phyloP scores from a whole-genome alignment of 176 grass and related monocot species.

The Phragmites australis region DNA sequence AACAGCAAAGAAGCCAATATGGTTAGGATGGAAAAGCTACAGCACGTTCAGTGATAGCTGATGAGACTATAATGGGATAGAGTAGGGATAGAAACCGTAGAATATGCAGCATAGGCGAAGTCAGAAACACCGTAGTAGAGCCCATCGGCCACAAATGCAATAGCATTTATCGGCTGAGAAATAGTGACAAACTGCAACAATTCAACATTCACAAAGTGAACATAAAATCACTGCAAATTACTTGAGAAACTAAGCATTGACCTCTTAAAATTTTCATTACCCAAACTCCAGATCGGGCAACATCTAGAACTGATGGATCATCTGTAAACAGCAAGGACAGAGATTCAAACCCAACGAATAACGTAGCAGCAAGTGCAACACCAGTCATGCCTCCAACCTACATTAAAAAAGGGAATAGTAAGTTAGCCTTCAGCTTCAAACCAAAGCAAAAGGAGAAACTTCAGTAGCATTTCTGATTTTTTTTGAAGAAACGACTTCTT shows the following conservation, averaged over 20 bases:
- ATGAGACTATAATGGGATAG: not conserved
- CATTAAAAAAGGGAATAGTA: not conserved
- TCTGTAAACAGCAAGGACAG: conserved; percentile 71
- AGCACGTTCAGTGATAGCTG: not conserved
- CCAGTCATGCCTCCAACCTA: conserved; percentile 81
- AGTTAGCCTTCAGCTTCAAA: not conserved
- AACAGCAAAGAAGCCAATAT: not conserved
- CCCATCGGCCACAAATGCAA: conserved; percentile 84
- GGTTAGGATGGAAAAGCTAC: not conserved
- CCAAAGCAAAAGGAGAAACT: not conserved
- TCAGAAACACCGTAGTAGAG: conserved; percentile 94
- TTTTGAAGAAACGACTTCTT: not conserved
- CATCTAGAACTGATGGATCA: conserved; percentile 64
- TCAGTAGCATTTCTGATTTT: not conserved
- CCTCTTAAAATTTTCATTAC: conserved; percentile 43
- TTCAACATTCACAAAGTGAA: conserved; percentile 5
- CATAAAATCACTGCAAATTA: not conserved
- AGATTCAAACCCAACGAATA: conserved; percentile 77
- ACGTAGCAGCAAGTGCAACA: conserved; percentile 52
- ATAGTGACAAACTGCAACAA: conserved; percentile 79
- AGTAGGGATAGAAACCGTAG: conserved; percentile 47
- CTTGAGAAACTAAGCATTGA: conserved; percentile 8
- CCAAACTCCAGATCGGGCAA: conserved; percentile 77
- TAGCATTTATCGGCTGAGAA: conserved; percentile 85
- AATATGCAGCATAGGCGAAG: conserved; percentile 87